A percentile compares a stretch with the other conserved stretches of the same genome.
Conservation (phyloP, 441 rosid genomes). For the Mallotus repandus region DNA sequence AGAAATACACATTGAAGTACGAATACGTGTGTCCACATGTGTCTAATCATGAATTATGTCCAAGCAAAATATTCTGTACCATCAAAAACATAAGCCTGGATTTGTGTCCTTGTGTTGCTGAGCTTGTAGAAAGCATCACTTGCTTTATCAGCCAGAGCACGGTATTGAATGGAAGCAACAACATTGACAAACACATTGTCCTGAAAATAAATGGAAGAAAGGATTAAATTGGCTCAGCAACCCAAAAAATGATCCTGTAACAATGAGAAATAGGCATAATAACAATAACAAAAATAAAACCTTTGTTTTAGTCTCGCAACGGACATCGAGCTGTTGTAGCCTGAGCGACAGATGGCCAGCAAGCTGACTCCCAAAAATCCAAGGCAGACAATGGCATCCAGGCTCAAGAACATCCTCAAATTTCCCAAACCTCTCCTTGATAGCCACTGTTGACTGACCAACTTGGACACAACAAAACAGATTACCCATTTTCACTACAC, state of each 20-base stretch:
- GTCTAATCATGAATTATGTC: too few species aligned
- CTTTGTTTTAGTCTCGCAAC: constrained; percentile 76
- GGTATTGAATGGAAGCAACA: constrained; percentile 76
- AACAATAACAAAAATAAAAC: neutral
- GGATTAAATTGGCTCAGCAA: too few species aligned
- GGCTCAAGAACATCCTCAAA: constrained; percentile 78
- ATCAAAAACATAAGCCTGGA: constrained; percentile 76
- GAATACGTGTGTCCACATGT: too few species aligned
- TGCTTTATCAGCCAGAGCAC: constrained; percentile 59
- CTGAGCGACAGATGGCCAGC: constrained; percentile 73
- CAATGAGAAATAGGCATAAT: too few species aligned
- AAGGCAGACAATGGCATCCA: constrained; percentile 83
- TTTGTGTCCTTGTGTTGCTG: constrained; percentile 61
- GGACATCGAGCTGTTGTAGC: constrained; percentile 72
- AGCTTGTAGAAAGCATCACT: constrained; percentile 69
- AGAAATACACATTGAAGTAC: neutral
- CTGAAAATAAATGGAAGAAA: constrained; percentile 28
- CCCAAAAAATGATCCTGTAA: too few species aligned
- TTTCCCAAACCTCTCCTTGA: constrained; percentile 74
- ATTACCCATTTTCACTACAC: constrained; percentile 44
- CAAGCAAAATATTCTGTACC: constrained; percentile 25
- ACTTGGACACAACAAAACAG: constrained; percentile 53
- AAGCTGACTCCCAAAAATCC: constrained; percentile 69
- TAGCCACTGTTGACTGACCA: constrained; percentile 78
- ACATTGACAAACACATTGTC: constrained; percentile 80